These are phyloP conservation scores for Annulohypoxylon moriforme DNA, from an alignment of 495 filamentous ascomycete species.

Conservation along the genomic window DNA sequence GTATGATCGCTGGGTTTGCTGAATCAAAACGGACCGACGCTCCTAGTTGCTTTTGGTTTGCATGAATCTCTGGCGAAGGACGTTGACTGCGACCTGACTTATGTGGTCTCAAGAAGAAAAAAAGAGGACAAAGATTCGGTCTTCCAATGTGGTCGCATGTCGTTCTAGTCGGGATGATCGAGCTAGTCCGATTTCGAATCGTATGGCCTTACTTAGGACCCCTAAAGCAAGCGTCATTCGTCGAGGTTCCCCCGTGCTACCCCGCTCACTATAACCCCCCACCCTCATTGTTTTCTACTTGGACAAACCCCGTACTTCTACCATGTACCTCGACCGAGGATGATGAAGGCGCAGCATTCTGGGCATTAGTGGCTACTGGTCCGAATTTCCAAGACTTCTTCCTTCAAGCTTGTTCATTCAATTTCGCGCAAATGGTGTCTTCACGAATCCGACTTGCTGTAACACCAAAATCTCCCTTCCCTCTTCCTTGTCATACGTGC, in stretches of 20 bases:
- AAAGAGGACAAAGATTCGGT: constrained; percentile 11
- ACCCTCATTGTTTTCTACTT: constrained; percentile 22
- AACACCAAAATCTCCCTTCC: constrained; percentile 16
- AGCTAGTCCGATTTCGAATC: constrained; percentile 44
- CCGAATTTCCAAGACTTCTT: constrained; percentile 18
- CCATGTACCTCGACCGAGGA: constrained; percentile 22
- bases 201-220: constrained; percentile 36
- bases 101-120: constrained; percentile 8
- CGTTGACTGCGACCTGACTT: neutral
- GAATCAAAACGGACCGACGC: neutral
- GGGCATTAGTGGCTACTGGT: constrained; percentile 34
- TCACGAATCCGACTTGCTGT: constrained; percentile 13
- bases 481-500: neutral
- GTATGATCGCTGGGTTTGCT: neutral
- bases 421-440: constrained; percentile 39
- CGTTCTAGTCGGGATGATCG: constrained; percentile 37
- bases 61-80: constrained; percentile 6
- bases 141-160: constrained; percentile 36
- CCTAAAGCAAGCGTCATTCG: constrained; percentile 42
- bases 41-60: neutral
- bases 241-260: constrained; percentile 31
- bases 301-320: constrained; percentile 29
- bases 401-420: constrained; percentile 3
- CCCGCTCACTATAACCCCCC: constrained; percentile 41
- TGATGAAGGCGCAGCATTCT: constrained; percentile 36